These are phyloP conservation scores for Beauveria sp. DNA, from an alignment of 2,329 filamentous ascomycete genomes.

Conservation along the genomic window DNA sequence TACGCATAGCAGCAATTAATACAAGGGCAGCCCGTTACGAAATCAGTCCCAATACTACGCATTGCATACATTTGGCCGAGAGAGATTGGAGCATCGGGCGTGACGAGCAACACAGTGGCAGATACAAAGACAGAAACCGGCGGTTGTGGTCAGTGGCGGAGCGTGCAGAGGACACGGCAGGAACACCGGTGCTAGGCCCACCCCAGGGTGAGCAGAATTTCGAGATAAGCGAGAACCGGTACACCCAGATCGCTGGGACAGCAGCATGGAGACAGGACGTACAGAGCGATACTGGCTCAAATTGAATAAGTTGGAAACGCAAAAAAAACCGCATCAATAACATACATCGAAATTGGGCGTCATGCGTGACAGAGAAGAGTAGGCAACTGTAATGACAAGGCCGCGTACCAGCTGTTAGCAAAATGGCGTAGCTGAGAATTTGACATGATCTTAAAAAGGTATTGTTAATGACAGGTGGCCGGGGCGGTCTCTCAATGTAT, in stretches of 20 bases:
- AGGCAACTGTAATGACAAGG: not conserved
- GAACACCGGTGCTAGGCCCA: not conserved
- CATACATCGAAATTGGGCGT: not conserved
- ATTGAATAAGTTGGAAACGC: not conserved
- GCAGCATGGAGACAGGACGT: not conserved
- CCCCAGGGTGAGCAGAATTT: not conserved
- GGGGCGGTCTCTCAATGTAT: not conserved
- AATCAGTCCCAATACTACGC: no score
- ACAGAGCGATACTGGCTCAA: not conserved
- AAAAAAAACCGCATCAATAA: not conserved
- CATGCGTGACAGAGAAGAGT: not conserved
- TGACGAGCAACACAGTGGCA: not conserved
- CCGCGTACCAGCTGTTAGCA: no score
- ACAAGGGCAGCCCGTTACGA: no score
- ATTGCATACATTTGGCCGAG: no score
- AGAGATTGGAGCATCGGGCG: not conserved
- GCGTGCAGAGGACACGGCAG: not conserved
- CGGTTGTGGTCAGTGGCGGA: not conserved
- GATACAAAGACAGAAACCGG: not conserved
- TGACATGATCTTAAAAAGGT: not conserved
- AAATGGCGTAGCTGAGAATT: not conserved
- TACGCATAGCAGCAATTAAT: no score
- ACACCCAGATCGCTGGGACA: conserved; percentile 25
- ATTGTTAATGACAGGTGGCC: not conserved
- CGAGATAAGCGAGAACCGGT: conserved; percentile 25